Base-by-base conservation (phyloP, 768 basidiomycete species). In the Leccinum disarticulatum region DNA sequence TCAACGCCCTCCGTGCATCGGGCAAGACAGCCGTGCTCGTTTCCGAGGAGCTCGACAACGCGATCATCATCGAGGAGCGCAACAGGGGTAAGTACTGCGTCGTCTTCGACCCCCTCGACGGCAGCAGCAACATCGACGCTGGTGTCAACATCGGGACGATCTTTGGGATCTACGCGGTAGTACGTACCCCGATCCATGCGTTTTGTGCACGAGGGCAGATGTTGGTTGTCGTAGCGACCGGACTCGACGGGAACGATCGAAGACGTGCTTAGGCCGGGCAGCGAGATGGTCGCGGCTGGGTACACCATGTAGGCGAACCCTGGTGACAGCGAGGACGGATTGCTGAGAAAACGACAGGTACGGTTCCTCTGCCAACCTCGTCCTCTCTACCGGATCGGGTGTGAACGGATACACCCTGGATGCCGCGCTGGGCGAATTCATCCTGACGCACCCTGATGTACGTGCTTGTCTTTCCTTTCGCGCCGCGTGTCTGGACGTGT, bases 371-470 rank as follows among this genome's bases (percentile, higher is more conserved):
- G 93, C 93, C 65, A 99, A 99, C 74, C 80, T 99, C 58, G 95
- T 98, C 55, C 84, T 99, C 38, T 90, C 93, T 35, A 98, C 95
- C 19, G 97, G 97, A 3, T 83, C 87, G 47, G 97, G 97, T 55
- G 97, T 99, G 63, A 95, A 98, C 72, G 97, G 97, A 51, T 99
- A 97, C 80, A 99, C 97, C 10, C 86, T 99, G 41, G 97, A 99
- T 76, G 89, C 91, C 22, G 76, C 94, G 6, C 84, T 99, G 14
- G 97, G 97, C 67, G 97, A 99, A 79, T 99, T 98, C 76, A 97
- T 99, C 72, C 85, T 98, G 58, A 99, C 97, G 31, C 97, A 99
- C 78, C 96, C 96, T 27, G 87, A 98, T 69, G 91, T 92, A 70
- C 52, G 84, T 73, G 8, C 51, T 61, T 30, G 41, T 48, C n/a